A percentile compares a stretch with the other conserved stretches of the same genome.
phyloP scores from a whole-genome alignment of 2,329 filamentous ascomycete species.

The Fusarium odoratissimum region DNA sequence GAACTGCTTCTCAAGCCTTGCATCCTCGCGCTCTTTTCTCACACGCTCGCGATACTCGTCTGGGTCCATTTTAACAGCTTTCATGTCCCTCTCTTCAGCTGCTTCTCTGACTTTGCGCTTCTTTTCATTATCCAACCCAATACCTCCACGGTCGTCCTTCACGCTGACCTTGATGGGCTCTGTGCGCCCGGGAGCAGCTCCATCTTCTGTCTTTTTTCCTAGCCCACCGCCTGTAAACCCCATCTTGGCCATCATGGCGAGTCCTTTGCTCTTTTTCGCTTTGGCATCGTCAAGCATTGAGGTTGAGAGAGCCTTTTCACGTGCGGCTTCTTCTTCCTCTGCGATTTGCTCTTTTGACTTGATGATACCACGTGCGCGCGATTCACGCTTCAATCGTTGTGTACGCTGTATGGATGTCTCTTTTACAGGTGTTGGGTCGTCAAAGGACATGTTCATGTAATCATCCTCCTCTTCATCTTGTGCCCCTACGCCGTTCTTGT shows the following conservation, averaged over 20 bases:
- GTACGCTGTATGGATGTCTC: slow-evolving; percentile 68
- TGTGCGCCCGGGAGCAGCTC: slow-evolving; percentile 51
- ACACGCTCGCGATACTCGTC: slow-evolving; percentile 80
- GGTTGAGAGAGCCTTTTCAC: slow-evolving; percentile 81
- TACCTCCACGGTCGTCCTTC: slow-evolving; percentile 84
- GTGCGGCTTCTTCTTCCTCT: slow-evolving; percentile 76
- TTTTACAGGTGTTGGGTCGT: slow-evolving; percentile 68
- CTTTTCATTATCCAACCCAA: slow-evolving; percentile 84
- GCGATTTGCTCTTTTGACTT: slow-evolving; percentile 87
- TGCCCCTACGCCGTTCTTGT: slow-evolving; percentile 24
- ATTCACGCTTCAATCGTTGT: slow-evolving; percentile 67
- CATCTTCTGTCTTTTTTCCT: slow-evolving; percentile 68
- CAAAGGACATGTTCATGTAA: slow-evolving; percentile 96
- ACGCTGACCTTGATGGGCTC: slow-evolving; percentile 82
- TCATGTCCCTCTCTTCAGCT: slow-evolving; percentile 65
- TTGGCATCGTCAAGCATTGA: slow-evolving; percentile 72
- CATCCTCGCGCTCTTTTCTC: slow-evolving; percentile 75
- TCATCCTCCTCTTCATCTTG: slow-evolving; percentile 82
- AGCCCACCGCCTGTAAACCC: slow-evolving; percentile 86
- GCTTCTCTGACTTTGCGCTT: slow-evolving; percentile 80
- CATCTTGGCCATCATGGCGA: slow-evolving; percentile 97
- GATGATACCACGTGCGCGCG: slow-evolving; percentile 73
- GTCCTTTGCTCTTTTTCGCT: slow-evolving; percentile 80
- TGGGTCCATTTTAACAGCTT: slow-evolving; percentile 72
- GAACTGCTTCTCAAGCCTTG: slow-evolving; percentile 75